phyloP scores from a whole-genome alignment of 768 basidiomycete species.

The Lepiota venenata region DNA sequence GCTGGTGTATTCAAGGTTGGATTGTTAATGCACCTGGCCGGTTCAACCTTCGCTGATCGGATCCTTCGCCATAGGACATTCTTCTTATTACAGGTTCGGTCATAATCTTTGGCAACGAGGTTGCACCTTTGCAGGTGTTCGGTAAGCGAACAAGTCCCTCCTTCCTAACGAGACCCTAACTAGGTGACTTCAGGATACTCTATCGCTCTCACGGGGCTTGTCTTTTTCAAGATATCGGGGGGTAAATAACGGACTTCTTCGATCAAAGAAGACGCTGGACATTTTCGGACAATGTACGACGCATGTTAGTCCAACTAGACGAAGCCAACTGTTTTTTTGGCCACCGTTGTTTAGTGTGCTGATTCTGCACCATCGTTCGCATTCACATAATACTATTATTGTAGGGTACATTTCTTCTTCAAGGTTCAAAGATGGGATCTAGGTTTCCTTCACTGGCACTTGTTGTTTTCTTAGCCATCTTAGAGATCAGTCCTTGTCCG shows the following conservation, averaged over 20 bases:
- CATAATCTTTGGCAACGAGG: slow-evolving; percentile 72
- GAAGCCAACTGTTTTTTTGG: not conserved
- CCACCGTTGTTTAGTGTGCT: not conserved
- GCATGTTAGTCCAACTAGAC: not conserved
- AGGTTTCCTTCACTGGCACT: no score
- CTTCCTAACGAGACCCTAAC: not conserved
- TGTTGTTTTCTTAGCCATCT: no score
- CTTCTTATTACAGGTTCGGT: slow-evolving; percentile 92
- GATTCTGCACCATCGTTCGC: not conserved
- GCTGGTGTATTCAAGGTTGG: slow-evolving; percentile 90
- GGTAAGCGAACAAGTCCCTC: slow-evolving; percentile 37
- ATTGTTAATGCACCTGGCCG: slow-evolving; percentile 9
- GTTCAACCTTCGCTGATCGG: not conserved
- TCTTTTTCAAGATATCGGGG: slow-evolving; percentile 80
- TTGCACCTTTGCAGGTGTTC: slow-evolving; percentile 83
- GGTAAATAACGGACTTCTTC: slow-evolving; percentile 40
- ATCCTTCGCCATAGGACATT: slow-evolving; percentile 62
- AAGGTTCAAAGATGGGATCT: no score
- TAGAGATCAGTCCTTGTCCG: no score
- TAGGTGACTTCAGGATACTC: slow-evolving; percentile 61
- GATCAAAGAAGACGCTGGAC: not conserved
- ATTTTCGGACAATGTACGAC: not conserved
- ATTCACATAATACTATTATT: not conserved
- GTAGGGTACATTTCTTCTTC: not conserved
- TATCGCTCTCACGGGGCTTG: slow-evolving; percentile 79